Conservation (phyloP, 2,329 filamentous ascomycete genomes). For the Penicillium palitans region DNA sequence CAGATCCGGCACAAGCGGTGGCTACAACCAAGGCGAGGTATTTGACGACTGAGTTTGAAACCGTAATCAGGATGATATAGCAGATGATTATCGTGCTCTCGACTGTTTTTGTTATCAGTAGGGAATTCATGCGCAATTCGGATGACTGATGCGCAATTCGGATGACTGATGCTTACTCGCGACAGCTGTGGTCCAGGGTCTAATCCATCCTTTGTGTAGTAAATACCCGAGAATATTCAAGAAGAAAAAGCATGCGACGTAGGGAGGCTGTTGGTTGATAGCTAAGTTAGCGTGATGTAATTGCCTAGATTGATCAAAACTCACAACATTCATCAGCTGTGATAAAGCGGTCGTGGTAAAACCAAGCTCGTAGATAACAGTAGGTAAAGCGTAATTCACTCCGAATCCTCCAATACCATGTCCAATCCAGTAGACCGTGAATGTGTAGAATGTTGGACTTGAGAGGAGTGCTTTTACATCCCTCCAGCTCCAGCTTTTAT, state of each 20-base stretch:
- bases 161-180: constrained; percentile 32
- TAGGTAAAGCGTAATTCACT: constrained; percentile 43
- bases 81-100: constrained; percentile 42
- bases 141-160: constrained; percentile 1
- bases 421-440: constrained; percentile 43
- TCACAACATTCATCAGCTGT: constrained; percentile 47
- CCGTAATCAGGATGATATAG: constrained; percentile 43
- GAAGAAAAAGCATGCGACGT: constrained; percentile 41
- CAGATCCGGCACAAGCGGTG: constrained; percentile 40
- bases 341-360: constrained; percentile 46
- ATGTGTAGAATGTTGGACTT: constrained; percentile 42
- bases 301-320: neutral
- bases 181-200: constrained; percentile 43
- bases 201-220: constrained; percentile 39
- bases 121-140: neutral
- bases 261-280: constrained; percentile 34
- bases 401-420: constrained; percentile 49
- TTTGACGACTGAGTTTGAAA: constrained; percentile 36
- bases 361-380: constrained; percentile 47
- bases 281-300: neutral
- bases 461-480: constrained; percentile 33
- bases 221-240: constrained; percentile 38
- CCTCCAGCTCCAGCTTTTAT: constrained; percentile 36
- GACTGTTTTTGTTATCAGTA: constrained; percentile 25
- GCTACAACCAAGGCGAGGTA: constrained; percentile 42